Base-by-base conservation (phyloP, 202 grass and related monocot genomes). In the Elaeis oleifera region DNA sequence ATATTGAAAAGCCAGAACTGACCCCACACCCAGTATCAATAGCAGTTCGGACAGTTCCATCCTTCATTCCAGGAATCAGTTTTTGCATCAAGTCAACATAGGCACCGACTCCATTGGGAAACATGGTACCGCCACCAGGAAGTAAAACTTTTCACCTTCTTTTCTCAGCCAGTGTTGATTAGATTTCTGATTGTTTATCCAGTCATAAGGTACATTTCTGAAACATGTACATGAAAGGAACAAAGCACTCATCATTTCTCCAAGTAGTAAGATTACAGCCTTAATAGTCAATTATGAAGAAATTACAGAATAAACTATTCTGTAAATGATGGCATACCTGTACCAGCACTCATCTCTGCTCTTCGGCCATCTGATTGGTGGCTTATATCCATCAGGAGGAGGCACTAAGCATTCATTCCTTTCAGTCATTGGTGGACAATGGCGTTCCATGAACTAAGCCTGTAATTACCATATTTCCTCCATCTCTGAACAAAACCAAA, bases 101-200 rank as follows among this genome's bases (percentile, higher is more conserved):
- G 3, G 66, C 78, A 61, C 73, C 57, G 17, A 96, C 91, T 62
- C 91, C 87, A 63, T 96, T 96, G 17, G 91, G 91, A 86, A 96
- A 96, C 91, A 96, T 96, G 79, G 91, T 96, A 32, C 91, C 91
- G 14, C 91, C 91, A 58, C 91, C 91, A 11, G 91, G 91, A 76
- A 96, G 19, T 71, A 54, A 74, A 96, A 96, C 50, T 65, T 82
- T 49, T 91, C 91, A 18, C 91, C 91, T 11, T 96, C 91, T 77
- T 96, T 96, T 59, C 44, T 71, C 13, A 96, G 76, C 91, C 91
- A 96, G 81, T 96, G 91, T 74, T 96, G 91, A 79, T 90, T 96
- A 0, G 91, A 91, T 57, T 96, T 96, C 78, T 96, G 72, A 54
- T 89, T 90, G 91, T 85, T 96, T 89, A 91, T 96, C 91, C 91